These are phyloP conservation scores for Zea mays DNA, from an alignment of 176 grass and related monocot species.

Conservation along the genomic window Zm-B73-REFERENCE-NAM-5.0 NC_050103.1:175743501-175744000, in stretches of 20 bases:
- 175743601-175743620: neutral
- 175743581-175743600: neutral
- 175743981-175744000: slow-evolving; percentile 35
- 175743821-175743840: neutral
- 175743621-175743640: neutral
- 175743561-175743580: neutral
- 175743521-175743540: neutral
- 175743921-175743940: neutral
- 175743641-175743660: neutral
- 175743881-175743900: neutral
- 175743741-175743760: too few species aligned
- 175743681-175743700: too few species aligned
- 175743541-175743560: neutral
- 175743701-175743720: too few species aligned
- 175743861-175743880: too few species aligned
- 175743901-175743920: neutral
- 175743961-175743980: slow-evolving; percentile 26
- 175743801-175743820: neutral
- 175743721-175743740: too few species aligned
- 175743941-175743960: slow-evolving; percentile 7
- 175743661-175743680: neutral
- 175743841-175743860: neutral
- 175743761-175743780: neutral
- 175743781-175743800: neutral
- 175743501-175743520: neutral